Conservation (phyloP, 108 stramenopile genomes). For the Conticribra guillardii region DNA sequence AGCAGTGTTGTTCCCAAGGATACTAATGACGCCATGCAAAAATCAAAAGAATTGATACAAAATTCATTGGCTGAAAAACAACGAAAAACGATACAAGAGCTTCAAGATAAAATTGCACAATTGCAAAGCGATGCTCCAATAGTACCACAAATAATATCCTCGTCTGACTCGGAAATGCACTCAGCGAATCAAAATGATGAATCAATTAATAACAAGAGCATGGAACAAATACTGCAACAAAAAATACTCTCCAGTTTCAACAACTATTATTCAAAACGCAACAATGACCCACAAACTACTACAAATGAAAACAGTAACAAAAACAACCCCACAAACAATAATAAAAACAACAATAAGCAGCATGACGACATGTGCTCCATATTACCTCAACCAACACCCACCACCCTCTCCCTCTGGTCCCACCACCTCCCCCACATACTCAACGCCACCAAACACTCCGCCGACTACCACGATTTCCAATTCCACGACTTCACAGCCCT, state of each 20-base stretch:
- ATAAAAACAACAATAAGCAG: neutral
- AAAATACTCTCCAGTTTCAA: too few relatives aligned
- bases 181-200: too few relatives aligned
- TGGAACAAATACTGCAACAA: too few relatives aligned
- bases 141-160: neutral
- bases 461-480: conserved; percentile 6
- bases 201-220: too few relatives aligned
- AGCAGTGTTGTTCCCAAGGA: neutral
- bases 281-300: neutral
- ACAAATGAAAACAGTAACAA: too few relatives aligned
- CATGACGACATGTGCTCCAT: conserved; percentile 35
- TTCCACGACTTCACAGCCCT: conserved; percentile 44
- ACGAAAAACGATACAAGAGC: neutral
- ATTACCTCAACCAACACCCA: conserved; percentile 39
- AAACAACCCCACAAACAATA: too few relatives aligned
- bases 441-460: conserved; percentile 34
- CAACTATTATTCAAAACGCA: too few relatives aligned
- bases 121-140: neutral
- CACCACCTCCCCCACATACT: conserved; percentile 26
- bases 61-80: neutral
- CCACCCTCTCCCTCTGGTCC: conserved; percentile 44
- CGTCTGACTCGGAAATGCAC: too few relatives aligned
- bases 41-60: neutral
- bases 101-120: neutral
- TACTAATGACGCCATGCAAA: neutral